Base-by-base conservation (phyloP, 164 flowering plant genomes). In the Paratinospora sagittata region DNA sequence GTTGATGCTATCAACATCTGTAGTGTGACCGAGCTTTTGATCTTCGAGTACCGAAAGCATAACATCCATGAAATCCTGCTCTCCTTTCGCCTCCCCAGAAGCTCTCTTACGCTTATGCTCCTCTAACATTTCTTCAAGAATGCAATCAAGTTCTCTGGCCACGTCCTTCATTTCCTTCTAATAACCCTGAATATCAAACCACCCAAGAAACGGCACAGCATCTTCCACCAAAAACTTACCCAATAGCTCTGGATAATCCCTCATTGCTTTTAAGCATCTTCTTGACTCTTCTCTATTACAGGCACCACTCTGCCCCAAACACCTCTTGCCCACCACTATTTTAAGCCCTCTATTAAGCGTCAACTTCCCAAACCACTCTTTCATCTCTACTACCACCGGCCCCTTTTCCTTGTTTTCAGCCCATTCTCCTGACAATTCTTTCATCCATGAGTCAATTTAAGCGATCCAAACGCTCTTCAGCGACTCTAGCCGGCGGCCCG, bases 311-410 rank as follows among this genome's bases (percentile, higher is more conserved):
- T 30, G 12, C 34, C 64, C 57, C 27, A 1, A 60, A 39, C 17
- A 74, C 36, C 76, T 26, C 24, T 74, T 74, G 33, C 76, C 72
- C 0, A 67, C 72, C n/a, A 74, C 71, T 67, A 74, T 68, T 27
- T 68, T 49, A 23, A 64, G 24, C 2, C 24, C 30, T 33, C 70
- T 43, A 17, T 75, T 75, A 1, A 43, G 67, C 14, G 76, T 62
- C 68, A 74, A 33, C n/a, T 68, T 36, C 8, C 43, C 23, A 47
- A 74, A 68, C 68, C 68, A 68, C 64, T 26, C 16, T 34, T 62
- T 43, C 67, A 74, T 74, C 6, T 68, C 76, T 8, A 74, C 55
- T 26, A 45, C 6, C 3, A 63, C 71, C 1, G 60, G 21, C 8
- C 12, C n/a, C 12, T 24, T 16, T 0, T 7, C 8, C n/a, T 11